Base-by-base conservation (phyloP, 2,329 filamentous ascomycete genomes). In the Camptophora hylomeconis region DNA sequence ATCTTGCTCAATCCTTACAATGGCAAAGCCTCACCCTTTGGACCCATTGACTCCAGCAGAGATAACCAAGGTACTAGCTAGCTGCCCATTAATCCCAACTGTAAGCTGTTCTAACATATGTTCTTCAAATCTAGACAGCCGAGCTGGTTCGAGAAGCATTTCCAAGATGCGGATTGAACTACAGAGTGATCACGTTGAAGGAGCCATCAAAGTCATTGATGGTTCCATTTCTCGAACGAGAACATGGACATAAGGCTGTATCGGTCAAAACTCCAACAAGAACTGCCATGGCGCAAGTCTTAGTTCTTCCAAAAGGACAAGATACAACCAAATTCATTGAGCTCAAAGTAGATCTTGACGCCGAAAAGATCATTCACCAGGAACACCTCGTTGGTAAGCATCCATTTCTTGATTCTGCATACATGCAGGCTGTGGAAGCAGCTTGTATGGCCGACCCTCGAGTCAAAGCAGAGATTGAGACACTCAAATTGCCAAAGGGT, bases 151-250 rank as follows among this genome's bases (percentile, higher is more conserved):
- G 54, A 2, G 44, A 51, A 20, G 35, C 49, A 2, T 50, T 60
- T 4, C 45, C 48, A 2, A 47, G 43, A 3, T 34, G 48, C 1
- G 49, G 39, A 2, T 39, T 50, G 5, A 54, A 57, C 31, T 71
- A 69, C 39, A 57, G 64, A 3, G 57, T 63, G 31, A 61, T 69
- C 35, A 64, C 61, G 0, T 53, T 71, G 7, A 45, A 46, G 9
- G 66, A 71, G 35, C 66, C 65, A 0, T 46, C 51, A 1, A 72
- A 71, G 45, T 44, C 49, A n/a, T 47, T 55, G 10, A 55, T 69
- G 52, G 37, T 62, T 4, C 32, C 30, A 0, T 70, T 56, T 30
- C 50, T 71, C 0, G 57, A 63, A 4, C 45, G 24, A 30, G 58
- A 67, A 26, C 57, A 61, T 32, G 45, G 45, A 3, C 48, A 47